A percentile compares a stretch with the other conserved stretches of the same genome.
phyloP scores from a whole-genome alignment of 495 filamentous ascomycete species.

The Aspergillus cristatus region DNA sequence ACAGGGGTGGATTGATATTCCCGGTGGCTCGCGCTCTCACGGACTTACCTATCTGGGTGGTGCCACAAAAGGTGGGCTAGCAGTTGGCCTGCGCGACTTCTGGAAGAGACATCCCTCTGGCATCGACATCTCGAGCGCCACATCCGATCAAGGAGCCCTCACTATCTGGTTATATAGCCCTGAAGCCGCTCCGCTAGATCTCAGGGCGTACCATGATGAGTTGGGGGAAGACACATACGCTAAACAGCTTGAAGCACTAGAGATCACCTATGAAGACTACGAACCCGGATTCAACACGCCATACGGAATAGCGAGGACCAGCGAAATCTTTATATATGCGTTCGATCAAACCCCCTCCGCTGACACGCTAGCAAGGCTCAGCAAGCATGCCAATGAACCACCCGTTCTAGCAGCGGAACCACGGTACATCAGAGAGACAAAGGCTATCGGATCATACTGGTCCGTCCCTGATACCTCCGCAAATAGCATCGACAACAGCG shows the following conservation, averaged over 20 bases:
- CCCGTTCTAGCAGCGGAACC: conserved; percentile 28
- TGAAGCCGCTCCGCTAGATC: conserved; percentile 35
- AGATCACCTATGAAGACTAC: conserved; percentile 48
- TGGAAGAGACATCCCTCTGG: conserved; percentile 43
- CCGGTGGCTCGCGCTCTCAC: conserved; percentile 33
- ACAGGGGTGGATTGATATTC: conserved; percentile 41
- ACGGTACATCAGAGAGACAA: conserved; percentile 29
- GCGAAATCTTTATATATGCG: conserved; percentile 33
- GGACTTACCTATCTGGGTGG: conserved; percentile 40
- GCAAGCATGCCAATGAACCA: conserved; percentile 22
- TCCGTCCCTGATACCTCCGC: conserved; percentile 6
- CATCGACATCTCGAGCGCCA: conserved; percentile 33
- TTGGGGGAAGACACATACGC: conserved; percentile 35
- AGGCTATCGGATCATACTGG: conserved; percentile 37
- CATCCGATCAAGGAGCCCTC: conserved; percentile 25
- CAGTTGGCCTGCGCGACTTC: conserved; percentile 38
- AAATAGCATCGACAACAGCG: background rate
- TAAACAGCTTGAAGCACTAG: conserved; percentile 38
- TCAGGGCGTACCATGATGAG: conserved; percentile 40
- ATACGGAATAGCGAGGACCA: conserved; percentile 39
- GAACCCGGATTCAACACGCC: conserved; percentile 38
- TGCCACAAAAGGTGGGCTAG: conserved; percentile 35
- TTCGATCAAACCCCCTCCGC: conserved; percentile 31
- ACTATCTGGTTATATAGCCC: conserved; percentile 45
- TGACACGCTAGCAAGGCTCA: conserved; percentile 21